Conservation (phyloP, 176 grass and related monocot genomes). For the Hsuehochloa calcarea region DNA sequence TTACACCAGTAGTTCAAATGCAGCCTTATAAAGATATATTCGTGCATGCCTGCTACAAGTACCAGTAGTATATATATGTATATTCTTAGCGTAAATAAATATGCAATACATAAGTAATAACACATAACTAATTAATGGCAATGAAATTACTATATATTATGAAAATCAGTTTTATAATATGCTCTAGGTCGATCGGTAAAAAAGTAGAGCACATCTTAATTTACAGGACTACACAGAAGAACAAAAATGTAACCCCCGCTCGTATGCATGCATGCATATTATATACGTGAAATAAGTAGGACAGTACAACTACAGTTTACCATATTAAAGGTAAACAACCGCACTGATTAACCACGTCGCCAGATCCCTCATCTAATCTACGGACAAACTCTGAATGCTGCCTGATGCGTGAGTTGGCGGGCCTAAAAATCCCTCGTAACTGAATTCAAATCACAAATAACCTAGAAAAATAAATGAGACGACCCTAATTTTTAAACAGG, state of each 20-base stretch:
- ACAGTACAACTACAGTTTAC: neutral
- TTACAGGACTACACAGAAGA: neutral
- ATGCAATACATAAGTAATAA: no score
- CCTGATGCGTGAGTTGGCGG: conserved; percentile 9
- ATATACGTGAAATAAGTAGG: neutral
- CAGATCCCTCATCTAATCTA: neutral
- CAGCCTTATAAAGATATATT: neutral
- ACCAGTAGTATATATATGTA: no score
- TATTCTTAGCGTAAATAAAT: no score
- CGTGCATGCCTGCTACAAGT: neutral
- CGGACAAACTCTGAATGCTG: neutral
- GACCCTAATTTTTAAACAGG: no score
- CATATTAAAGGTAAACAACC: neutral
- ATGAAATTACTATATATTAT: no score
- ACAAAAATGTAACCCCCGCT: neutral
- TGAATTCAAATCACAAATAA: conserved; percentile 16
- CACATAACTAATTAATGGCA: no score
- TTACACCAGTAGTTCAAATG: neutral
- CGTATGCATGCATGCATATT: neutral
- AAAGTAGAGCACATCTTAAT: neutral
- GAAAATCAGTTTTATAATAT: neutral
- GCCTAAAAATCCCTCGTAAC: neutral
- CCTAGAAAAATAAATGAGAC: neutral
- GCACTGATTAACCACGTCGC: neutral
- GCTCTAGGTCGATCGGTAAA: neutral